phyloP scores from a whole-genome alignment of 345 rosid genomes.

The Lepidium didymum region DNA sequence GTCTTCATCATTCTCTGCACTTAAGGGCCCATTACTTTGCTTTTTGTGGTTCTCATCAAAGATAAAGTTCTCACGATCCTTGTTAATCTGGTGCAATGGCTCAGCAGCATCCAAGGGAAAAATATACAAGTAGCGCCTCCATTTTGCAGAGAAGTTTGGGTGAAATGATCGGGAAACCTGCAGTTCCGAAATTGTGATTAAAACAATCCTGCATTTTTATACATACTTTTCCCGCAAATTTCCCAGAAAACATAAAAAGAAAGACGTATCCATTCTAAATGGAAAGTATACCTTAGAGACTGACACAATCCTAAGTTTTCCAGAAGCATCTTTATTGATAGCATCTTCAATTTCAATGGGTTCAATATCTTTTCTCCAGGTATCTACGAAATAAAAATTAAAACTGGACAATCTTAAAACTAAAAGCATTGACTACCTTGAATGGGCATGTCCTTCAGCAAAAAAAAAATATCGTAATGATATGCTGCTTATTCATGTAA shows the following conservation, averaged over 20 bases:
- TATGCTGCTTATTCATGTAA: background rate
- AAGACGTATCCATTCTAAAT: background rate
- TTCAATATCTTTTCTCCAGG: slow-evolving; percentile 78
- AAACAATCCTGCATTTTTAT: background rate
- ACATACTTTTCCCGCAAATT: background rate
- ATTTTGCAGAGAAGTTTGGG: slow-evolving; percentile 93
- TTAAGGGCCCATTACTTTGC: slow-evolving; percentile 26
- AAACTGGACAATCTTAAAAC: background rate
- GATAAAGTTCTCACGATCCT: slow-evolving; percentile 19
- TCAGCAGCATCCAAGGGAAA: slow-evolving; percentile 59
- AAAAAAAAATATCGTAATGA: background rate
- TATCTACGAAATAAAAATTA: slow-evolving; percentile 42
- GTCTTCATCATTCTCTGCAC: slow-evolving; percentile 21
- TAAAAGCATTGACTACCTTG: background rate
- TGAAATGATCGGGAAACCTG: slow-evolving; percentile 84
- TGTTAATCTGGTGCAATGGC: slow-evolving; percentile 27
- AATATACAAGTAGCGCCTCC: slow-evolving; percentile 88
- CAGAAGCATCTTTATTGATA: slow-evolving; percentile 54
- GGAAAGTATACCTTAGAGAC: slow-evolving; percentile 51
- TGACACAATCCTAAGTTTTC: slow-evolving; percentile 62
- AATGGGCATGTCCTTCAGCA: background rate
- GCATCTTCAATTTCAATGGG: slow-evolving; percentile 54
- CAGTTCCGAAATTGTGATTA: background rate
- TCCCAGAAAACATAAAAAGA: background rate
- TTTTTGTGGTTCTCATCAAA: slow-evolving; percentile 14